A percentile compares a stretch with the other conserved stretches of the same genome.
phyloP scores from a whole-genome alignment of 441 rosid species.

The Erodium texanum region DNA sequence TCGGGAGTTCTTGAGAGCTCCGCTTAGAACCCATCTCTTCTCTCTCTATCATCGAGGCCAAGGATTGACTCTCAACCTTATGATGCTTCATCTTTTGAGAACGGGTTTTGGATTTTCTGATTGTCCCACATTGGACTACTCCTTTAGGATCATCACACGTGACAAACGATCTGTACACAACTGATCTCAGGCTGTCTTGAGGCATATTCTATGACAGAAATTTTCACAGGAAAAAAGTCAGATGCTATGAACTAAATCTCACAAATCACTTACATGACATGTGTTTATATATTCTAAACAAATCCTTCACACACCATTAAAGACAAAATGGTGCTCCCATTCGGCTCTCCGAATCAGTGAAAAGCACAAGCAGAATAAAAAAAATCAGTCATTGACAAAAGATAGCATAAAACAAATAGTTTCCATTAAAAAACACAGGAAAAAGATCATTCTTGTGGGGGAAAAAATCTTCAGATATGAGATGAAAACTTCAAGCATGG shows the following conservation, averaged over 20 bases:
- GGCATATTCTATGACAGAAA: conserved; percentile 46
- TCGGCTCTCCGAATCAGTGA: no score
- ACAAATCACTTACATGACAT: conserved; percentile 13
- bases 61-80: conserved; percentile 20
- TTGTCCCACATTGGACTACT: conserved; percentile 69
- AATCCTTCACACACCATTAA: neutral
- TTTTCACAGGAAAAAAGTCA: conserved; percentile 17
- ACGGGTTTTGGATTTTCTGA: conserved; percentile 46
- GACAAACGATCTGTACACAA: conserved; percentile 67
- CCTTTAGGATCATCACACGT: conserved; percentile 84
- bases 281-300: conserved; percentile 14
- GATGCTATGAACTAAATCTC: conserved; percentile 15
- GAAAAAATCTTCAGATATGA: conserved; percentile 19
- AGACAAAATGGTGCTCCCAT: conserved; percentile 14
- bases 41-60: conserved; percentile 21
- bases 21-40: conserved; percentile 25
- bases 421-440: neutral
- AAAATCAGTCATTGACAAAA: conserved; percentile 30
- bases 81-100: conserved; percentile 38
- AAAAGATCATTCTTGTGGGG: conserved; percentile 12
- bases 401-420: conserved; percentile 17
- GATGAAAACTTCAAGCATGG: neutral
- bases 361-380: no score
- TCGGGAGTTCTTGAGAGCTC: conserved; percentile 24
- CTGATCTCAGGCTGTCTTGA: conserved; percentile 44